Conservation (phyloP, 106 monocot species). For the Chionographis japonica region DNA sequence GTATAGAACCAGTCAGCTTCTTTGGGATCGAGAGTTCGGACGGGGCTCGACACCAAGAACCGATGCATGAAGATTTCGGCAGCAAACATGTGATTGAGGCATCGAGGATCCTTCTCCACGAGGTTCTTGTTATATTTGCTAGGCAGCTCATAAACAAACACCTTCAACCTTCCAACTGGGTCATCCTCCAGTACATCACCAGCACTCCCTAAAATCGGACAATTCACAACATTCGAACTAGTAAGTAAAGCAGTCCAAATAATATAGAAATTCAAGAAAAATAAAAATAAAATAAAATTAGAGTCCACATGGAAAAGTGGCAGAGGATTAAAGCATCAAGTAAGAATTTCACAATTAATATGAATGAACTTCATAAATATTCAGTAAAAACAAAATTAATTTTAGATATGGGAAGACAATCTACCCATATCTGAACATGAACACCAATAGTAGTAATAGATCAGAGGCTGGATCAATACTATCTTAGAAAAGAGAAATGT, state of each 20-base stretch:
- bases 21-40: conserved; percentile 60
- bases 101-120: conserved; percentile 46
- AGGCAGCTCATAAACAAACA: conserved; percentile 55
- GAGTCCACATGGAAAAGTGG: no score
- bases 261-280: background rate
- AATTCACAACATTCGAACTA: background rate
- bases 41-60: conserved; percentile 56
- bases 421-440: no score
- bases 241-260: background rate
- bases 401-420: no score
- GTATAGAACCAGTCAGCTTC: conserved; percentile 78
- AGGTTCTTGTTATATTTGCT: conserved; percentile 63
- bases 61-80: conserved; percentile 67
- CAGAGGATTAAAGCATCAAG: no score
- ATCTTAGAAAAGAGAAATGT: no score
- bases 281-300: background rate
- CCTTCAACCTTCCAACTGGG: conserved; percentile 60
- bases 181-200: conserved; percentile 65
- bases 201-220: conserved; percentile 37
- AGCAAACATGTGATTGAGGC: conserved; percentile 70
- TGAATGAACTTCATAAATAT: no score
- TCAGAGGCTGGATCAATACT: no score
- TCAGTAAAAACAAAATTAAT: no score
- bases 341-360: no score
- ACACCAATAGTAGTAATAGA: no score